Base-by-base conservation (phyloP, 164 flowering plant genomes). In the Chimonanthus praecox region DNA sequence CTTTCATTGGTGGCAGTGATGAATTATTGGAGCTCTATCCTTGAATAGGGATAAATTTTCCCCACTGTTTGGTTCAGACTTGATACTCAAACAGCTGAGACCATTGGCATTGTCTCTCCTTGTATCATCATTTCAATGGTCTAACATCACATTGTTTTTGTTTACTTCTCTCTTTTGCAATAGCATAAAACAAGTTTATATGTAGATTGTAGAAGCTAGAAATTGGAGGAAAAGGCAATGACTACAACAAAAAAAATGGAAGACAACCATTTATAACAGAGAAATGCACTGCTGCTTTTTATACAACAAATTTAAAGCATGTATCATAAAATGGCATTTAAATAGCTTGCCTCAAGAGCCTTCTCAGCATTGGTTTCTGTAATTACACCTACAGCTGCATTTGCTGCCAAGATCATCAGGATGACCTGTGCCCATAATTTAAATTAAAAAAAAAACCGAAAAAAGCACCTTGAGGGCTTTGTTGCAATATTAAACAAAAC, bases 311-410 rank as follows among this genome's bases (percentile, higher is more conserved):
- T 11, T 65, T 51, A 6, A 43, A 13, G 33, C 16, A 67, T 10
- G 33, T 5, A 18, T 44, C 62, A 13, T 54, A 33, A 48, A 9
- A 58, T 44, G 11, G 49, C 20, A 49, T 15, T 3, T 44, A n/a
- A 68, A 45, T 44, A 69, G 82, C 74, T 70, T 76, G 89, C 99
- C 91, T 90, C 94, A 69, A 95, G 90, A 73, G 99, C 98, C 82
- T 91, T 95, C 78, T 95, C 99, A 75, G 99, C 98, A 87, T 95
- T 95, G 69, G 96, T 95, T 80, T 92, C 99, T 54, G 98, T 92
- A 73, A 95, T 95, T 63, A 95, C 96, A 64, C 99, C 99, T 9
- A 95, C 98, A 16, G 99, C 96, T 46, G 99, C 98, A 87, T 92
- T 92, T 77, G 98, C 99, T 58, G 98, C 99, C 85, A 95, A 84